Percentiles rank a stretch among this genome's conserved stretches.
phyloP scores from a whole-genome alignment of 2,329 filamentous ascomycete genomes.

The Drechslerella coelobrocha region DNA sequence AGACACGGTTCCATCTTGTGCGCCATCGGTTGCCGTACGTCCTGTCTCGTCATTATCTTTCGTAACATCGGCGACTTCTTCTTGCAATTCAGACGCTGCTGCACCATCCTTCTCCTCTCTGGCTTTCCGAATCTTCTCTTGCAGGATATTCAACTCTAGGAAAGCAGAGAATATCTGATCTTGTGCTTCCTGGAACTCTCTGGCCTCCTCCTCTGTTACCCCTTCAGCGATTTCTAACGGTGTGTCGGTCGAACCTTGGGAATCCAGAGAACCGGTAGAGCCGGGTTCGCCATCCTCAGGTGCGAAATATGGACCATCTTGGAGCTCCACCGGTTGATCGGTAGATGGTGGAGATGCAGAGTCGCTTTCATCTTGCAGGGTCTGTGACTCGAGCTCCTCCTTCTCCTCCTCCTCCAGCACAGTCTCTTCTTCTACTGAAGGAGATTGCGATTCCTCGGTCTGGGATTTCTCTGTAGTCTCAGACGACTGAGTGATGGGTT shows the following conservation, averaged over 20 bases:
- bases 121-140: conserved; percentile 40
- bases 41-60: conserved; percentile 23
- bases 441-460: no score
- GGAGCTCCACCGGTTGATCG: conserved; percentile 27
- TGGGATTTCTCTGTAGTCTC: conserved; percentile 1
- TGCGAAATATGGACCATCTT: conserved; percentile 44
- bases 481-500: conserved; percentile 6
- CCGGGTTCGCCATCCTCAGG: conserved; percentile 20
- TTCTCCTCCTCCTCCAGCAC: conserved; percentile 19
- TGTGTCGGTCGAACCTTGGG: conserved; percentile 13
- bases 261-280: conserved; percentile 5
- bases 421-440: conserved; percentile 4
- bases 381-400: conserved; percentile 7
- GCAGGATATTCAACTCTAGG: conserved; percentile 28
- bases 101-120: conserved; percentile 4
- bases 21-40: conserved; percentile 21
- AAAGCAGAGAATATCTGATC: conserved; percentile 49
- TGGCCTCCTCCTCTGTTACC: conserved; percentile 42
- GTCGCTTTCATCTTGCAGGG: conserved; percentile 28
- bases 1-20: conserved; percentile 4
- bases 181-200: conserved; percentile 46
- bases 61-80: not conserved
- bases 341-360: conserved; percentile 7
- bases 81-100: not conserved
- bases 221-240: conserved; percentile 43